Base-by-base conservation (phyloP, 2,329 filamentous ascomycete genomes). In the Fusarium sp. region DNA sequence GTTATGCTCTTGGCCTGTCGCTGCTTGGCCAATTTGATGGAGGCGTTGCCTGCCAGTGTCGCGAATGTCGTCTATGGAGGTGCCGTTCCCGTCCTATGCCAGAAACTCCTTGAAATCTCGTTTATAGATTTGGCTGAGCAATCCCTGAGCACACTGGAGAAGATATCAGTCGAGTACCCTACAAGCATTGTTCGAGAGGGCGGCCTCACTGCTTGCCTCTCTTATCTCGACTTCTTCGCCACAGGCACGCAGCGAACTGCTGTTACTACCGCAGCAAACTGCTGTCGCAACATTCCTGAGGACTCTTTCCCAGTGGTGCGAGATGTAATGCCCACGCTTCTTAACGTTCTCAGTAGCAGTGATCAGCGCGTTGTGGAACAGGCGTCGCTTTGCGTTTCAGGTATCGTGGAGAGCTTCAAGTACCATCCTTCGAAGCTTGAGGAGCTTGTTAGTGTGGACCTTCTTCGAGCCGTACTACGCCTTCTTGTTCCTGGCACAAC, bases 41-140 rank as follows among this genome's bases (percentile, higher is more conserved):
- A 99, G 78, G 96, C 95, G 24, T 83, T 99, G 28, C 94, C 96
- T 20, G 90, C 93, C 32, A 95, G 95, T 57, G 96, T 96, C 47
- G 92, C 94, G 14, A 97, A 97, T 76, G 94, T 99, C 15, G 96
- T 98, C 6, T 98, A 98, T 76, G 95, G 94, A n/a, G 93, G 94
- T 48, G 96, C 96, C 32, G 96, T 99, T 7, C 94, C 96, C 4
- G 89, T 99, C 14, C 83, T 99, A 24, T 98, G 96, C 80, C 92
- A 95, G 75, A 99, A 98, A 79, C 84, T 99, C 28, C 84, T 98
- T 62, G 94, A 98, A 79, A 98, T 98, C 44, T 91, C 95, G 64
- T 99, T 95, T 77, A 99, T 99, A 76, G 96, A 99, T 78, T 84
- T 99, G 53, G 96, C 96, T 36, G 96, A 99, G 80, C 96, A 99